Evolutionary conservation across 305 asterid species (phyloP).

Genomic region (Solanum chacoense): DNA sequence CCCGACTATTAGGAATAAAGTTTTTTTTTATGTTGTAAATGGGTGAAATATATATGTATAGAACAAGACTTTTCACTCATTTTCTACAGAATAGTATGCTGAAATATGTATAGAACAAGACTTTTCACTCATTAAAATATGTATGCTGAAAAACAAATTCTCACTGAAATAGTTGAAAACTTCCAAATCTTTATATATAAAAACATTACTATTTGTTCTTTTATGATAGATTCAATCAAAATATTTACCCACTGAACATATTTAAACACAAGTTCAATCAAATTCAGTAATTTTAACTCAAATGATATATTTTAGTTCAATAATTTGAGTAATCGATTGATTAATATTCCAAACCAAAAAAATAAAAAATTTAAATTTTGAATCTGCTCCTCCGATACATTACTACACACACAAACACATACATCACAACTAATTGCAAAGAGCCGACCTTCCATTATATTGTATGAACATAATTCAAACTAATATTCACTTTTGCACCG

Average conservation of each 20-base stretch:
- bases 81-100: no score
- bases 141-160: no score
- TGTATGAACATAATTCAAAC: constrained; percentile 9
- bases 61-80: background rate
- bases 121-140: background rate
- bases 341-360: background rate
- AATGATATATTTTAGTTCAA: background rate
- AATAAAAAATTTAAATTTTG: background rate
- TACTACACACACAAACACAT: background rate
- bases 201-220: background rate
- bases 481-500: constrained; percentile 43
- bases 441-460: constrained; percentile 18
- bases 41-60: background rate
- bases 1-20: background rate
- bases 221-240: background rate
- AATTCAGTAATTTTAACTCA: background rate
- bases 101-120: background rate
- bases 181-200: no score
- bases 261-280: background rate
- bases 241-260: background rate
- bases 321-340: background rate
- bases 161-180: background rate
- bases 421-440: background rate
- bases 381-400: background rate
- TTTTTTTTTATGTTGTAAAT: background rate